Evolutionary conservation across 106 monocot genomes (phyloP), one percentile per base, ranked within the genome.

Genomic region (Hemerocallis citrina): DNA sequence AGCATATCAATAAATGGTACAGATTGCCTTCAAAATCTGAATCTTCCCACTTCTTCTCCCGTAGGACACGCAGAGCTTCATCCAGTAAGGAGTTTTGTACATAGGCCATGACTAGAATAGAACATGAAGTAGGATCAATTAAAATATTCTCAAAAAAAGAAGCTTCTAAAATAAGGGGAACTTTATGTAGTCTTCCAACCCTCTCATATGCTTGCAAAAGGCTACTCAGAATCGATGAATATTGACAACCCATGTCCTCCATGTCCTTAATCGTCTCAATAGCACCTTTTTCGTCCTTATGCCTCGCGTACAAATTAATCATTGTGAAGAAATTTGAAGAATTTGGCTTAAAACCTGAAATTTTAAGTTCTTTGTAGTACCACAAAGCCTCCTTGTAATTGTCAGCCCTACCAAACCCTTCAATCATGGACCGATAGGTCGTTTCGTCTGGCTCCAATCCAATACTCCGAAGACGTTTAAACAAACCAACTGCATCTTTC

Each of bases 291-390:
- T 75, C 67, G 49, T 98, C 91, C 13, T 59, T 64, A 76, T 85
- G 81, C 67, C 79, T 87, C 2, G 96, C 91, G 46, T 84, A 81
- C 59, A 98, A 70, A 51, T 91, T 98, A n/a, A 92, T 77, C 76
- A 98, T 84, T 9, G 96, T 98, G 71, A 79, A 90, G 24, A 88
- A 98, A 66, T 98, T 98, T 30, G 96, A 84, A 31, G 96, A 88
- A 60, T 40, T 91, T 35, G 96, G 91, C 45, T 27, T 60, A 73
- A 77, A 98, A 23, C 96, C 96, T 13, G 51, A 61, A 8, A 14
- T 52, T 64, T 82, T 91, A 29, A 98, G 84, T 71, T 88, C 70
- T n/a, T 74, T 30, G 33, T 98, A 98, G 64, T 81, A 88, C 35
- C 57, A 64, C 38, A 81, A 56, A 8, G 88, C 70, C 46, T 77